Percentiles rank a stretch among this genome's conserved stretches.
These are phyloP conservation scores for Emiliania huxleyi DNA, from an alignment of 78 protist species.

Conservation along the genomic window DNA sequence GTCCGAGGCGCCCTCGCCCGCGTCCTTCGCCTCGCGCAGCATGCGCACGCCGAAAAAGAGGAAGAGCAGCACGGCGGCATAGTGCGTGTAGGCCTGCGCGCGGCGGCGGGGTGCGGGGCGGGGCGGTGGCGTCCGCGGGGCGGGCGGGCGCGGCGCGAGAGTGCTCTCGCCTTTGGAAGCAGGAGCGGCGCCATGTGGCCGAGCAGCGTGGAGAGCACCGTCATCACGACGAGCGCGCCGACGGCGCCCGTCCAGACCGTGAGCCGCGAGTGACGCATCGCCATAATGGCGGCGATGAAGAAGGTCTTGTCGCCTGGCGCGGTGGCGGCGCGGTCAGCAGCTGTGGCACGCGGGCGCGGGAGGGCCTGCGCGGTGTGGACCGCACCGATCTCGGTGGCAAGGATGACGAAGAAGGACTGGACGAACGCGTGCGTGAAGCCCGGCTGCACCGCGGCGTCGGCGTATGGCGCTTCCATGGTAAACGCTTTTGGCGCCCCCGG, in stretches of 20 bases:
- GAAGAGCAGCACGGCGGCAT: constrained; percentile 58
- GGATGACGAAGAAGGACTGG: neutral
- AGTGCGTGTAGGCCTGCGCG: constrained; percentile 49
- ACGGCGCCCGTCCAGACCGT: constrained; percentile 57
- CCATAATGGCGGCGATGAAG: constrained; percentile 72
- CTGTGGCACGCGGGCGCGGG: too few relatives aligned
- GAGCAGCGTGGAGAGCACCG: constrained; percentile 46
- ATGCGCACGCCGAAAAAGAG: neutral
- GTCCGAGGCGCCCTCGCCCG: neutral
- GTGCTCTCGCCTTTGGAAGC: too few relatives aligned
- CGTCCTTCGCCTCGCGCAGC: neutral
- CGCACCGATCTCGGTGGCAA: neutral
- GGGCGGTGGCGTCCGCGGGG: too few relatives aligned
- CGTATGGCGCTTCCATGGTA: too few relatives aligned
- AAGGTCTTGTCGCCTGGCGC: constrained; percentile 73
- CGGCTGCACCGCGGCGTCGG: too few relatives aligned
- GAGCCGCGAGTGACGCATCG: constrained; percentile 45
- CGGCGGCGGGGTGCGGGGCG: too few relatives aligned
- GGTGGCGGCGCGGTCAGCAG: too few relatives aligned
- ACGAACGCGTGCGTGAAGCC: neutral
- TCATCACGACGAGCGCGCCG: constrained; percentile 54
- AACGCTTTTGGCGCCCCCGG: too few relatives aligned
- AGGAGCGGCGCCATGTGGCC: constrained; percentile 63
- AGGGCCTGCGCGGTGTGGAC: neutral
- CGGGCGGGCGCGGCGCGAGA: too few relatives aligned